These are phyloP conservation scores for Penicillium occitanis DNA, from an alignment of 2,329 filamentous ascomycete genomes.

Conservation along the genomic window DNA sequence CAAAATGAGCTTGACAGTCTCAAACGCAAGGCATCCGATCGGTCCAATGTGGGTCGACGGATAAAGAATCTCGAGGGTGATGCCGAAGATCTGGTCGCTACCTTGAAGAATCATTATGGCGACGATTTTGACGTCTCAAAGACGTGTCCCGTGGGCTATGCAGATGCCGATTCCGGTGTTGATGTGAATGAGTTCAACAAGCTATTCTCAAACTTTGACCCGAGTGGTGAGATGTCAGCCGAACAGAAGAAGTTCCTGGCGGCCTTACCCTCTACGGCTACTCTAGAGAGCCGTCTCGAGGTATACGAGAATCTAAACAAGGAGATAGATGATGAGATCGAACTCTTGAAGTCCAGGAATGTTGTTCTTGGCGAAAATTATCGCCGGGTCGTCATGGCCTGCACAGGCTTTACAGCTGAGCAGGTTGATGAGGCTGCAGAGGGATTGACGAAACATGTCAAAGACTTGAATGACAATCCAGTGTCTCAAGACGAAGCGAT, in stretches of 20 bases:
- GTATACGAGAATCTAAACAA: constrained; percentile 70
- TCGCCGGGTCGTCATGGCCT: constrained; percentile 80
- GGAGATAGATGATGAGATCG: constrained; percentile 65
- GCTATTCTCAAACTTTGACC: constrained; percentile 41
- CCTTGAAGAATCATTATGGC: constrained; percentile 50
- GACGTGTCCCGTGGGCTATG: constrained; percentile 50
- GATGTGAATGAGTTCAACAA: constrained; percentile 37
- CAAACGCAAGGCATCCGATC: constrained; percentile 63
- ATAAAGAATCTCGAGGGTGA: constrained; percentile 76
- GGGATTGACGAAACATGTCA: constrained; percentile 78
- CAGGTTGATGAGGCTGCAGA: constrained; percentile 80
- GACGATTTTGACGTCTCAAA: constrained; percentile 47
- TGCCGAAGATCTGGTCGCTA: constrained; percentile 66
- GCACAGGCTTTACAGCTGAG: constrained; percentile 74
- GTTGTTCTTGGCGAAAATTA: constrained; percentile 86
- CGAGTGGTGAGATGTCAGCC: constrained; percentile 43
- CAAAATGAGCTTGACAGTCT: constrained; percentile 71
- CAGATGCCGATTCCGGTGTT: constrained; percentile 45
- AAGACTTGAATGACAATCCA: constrained; percentile 66
- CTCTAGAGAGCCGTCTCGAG: constrained; percentile 66
- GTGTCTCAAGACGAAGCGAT: constrained; percentile 46
- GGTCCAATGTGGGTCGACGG: constrained; percentile 65
- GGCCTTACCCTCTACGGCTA: constrained; percentile 58
- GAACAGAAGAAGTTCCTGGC: constrained; percentile 46
- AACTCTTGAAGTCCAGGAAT: constrained; percentile 72